phyloP scores from a whole-genome alignment of 2,329 filamentous ascomycete genomes.

The Ceratocystis eucalypticola region DNA sequence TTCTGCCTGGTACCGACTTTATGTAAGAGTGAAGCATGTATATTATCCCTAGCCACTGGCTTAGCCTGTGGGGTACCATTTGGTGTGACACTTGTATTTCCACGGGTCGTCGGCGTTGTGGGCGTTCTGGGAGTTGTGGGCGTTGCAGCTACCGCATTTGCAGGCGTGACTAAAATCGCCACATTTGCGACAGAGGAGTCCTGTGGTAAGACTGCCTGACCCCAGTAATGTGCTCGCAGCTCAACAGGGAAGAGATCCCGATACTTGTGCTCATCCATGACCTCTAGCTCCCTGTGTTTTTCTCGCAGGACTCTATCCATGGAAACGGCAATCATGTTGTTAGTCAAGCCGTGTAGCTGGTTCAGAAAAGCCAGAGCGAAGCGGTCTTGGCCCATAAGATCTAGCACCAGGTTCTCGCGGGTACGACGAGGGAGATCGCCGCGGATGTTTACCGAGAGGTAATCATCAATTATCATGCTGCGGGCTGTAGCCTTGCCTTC shows the following conservation, averaged over 20 bases:
- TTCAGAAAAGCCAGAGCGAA: conserved; percentile 10
- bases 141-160: background rate
- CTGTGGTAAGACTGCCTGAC: background rate
- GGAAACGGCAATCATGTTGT: conserved; percentile 7
- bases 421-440: conserved; percentile 15
- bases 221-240: background rate
- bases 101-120: background rate
- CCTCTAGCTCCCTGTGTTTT: background rate
- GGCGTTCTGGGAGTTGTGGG: background rate
- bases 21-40: background rate
- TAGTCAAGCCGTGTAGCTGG: background rate
- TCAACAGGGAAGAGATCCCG: background rate
- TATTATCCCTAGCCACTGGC: background rate
- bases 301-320: conserved; percentile 1
- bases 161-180: background rate
- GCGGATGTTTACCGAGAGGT: conserved; percentile 8
- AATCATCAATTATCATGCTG: conserved; percentile 6
- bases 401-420: conserved; percentile 12
- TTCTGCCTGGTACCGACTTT: background rate
- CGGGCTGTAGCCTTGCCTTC: background rate
- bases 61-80: background rate
- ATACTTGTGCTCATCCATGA: background rate
- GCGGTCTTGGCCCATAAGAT: conserved; percentile 1
- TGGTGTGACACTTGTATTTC: too few species aligned
- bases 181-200: background rate